These are phyloP conservation scores for Diaporthe longicolla DNA, from an alignment of 2,329 filamentous ascomycete genomes.

Conservation along the genomic window DNA sequence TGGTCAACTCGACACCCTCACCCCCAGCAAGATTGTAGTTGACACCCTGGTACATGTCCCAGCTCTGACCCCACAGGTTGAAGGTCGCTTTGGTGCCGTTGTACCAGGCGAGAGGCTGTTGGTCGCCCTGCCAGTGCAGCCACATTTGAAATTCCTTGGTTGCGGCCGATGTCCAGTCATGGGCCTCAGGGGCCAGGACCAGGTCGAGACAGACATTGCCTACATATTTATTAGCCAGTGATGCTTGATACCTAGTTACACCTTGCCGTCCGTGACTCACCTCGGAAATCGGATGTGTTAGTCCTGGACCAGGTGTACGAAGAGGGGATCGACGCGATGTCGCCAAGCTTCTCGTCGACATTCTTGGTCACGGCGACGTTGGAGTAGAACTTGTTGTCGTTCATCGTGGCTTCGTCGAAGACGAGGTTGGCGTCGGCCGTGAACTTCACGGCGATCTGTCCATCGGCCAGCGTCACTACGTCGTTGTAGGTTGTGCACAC, in stretches of 20 bases:
- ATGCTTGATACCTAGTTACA: not conserved
- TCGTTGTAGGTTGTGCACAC: slow-evolving; percentile 38
- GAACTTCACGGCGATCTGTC: slow-evolving; percentile 23
- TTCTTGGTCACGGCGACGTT: slow-evolving; percentile 34
- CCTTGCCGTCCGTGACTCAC: not conserved
- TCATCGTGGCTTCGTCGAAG: slow-evolving; percentile 36
- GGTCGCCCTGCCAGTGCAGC: slow-evolving; percentile 37
- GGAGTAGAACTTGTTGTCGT: slow-evolving; percentile 38
- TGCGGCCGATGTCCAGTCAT: slow-evolving; percentile 34
- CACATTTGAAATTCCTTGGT: slow-evolving; percentile 38
- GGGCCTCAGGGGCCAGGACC: slow-evolving; percentile 19
- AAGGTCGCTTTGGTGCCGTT: slow-evolving; percentile 37
- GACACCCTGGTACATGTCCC: slow-evolving; percentile 38
- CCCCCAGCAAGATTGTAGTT: slow-evolving; percentile 37
- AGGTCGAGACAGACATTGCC: slow-evolving; percentile 34
- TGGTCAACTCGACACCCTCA: slow-evolving; percentile 32
- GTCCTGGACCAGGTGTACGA: slow-evolving; percentile 37
- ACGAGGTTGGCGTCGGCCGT: slow-evolving; percentile 36
- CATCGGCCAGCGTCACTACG: slow-evolving; percentile 32
- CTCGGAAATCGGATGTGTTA: slow-evolving; percentile 34
- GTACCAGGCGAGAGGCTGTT: slow-evolving; percentile 36
- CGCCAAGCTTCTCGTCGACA: slow-evolving; percentile 27
- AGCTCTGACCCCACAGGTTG: slow-evolving; percentile 33
- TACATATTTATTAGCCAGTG: not conserved
- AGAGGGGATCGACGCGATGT: slow-evolving; percentile 29